Base-by-base conservation (phyloP, 805 yeast species). In the Candida tallmaniae region DNA sequence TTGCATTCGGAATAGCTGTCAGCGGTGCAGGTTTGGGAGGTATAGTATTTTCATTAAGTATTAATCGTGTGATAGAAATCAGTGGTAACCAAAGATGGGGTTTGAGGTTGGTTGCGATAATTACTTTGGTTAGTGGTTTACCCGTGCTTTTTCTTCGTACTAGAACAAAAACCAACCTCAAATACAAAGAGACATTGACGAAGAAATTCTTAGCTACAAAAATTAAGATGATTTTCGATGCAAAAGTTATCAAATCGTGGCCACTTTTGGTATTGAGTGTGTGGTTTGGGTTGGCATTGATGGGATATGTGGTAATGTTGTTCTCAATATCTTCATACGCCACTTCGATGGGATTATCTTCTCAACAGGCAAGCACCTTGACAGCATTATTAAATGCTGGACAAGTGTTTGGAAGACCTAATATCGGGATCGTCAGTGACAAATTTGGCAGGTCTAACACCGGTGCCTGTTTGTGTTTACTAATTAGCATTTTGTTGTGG, bases 1-100 rank as follows among this genome's bases (percentile, higher is more conserved):
- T 72, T 20, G 77, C 77, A 2, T 52, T 65, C 47, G 80, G 78
- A 2, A 56, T 75, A 12, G 52, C 62, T 3, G 67, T 66, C 6
- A 47, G 70, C 2, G 80, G 80, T 1, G 58, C 76, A 5, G 73
- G 76, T 11, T 38, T 70, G 1, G 80, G 79, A 4, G 80, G 80
- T n/a, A 51, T 74, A 5, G 54, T 65, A 13, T 72, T 64, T 48
- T 64, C 76, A 7, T 58, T 74, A 41, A 60, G 61, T 27, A 49
- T 69, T 31, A 61, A 65, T 37, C 51, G 54, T 33, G 50, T 74
- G 27, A 62, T 70, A 27, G 50, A 57, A 29, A 46, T 41, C 11
- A 59, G 70, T 15, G 75, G 74, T 1, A 56, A 61, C 42, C 65
- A 60, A 29, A 46, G 48, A 24, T 71, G 76, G 74, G 69, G 74